Percentiles rank a stretch among this genome's conserved stretches.
These are phyloP conservation scores for Drosera capensis DNA, from an alignment of 148 eudicot species.

Conservation along the genomic window DNA sequence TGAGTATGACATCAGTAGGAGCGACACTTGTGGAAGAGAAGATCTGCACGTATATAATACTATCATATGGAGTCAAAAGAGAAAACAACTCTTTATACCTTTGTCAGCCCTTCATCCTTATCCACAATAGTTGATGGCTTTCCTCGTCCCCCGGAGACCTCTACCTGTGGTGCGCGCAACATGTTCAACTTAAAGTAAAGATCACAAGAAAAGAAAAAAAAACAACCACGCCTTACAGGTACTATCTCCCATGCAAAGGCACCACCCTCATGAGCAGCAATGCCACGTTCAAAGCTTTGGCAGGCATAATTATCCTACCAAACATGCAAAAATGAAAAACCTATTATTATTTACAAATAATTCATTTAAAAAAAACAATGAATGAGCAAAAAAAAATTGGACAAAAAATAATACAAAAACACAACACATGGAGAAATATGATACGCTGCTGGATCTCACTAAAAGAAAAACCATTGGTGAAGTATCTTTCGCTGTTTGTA, in stretches of 20 bases:
- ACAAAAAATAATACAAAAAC: no score
- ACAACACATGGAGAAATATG: no score
- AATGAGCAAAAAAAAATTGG: not conserved
- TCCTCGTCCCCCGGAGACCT: conserved; percentile 92
- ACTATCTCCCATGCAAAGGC: conserved; percentile 91
- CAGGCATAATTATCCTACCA: conserved; percentile 83
- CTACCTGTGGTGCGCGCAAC: conserved; percentile 46
- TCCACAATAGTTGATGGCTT: conserved; percentile 68
- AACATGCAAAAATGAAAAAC: conserved; percentile 6
- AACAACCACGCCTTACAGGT: conserved; percentile 42
- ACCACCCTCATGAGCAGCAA: conserved; percentile 75
- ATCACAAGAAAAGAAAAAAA: not conserved
- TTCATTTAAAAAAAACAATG: not conserved
- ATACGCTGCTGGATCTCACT: no score
- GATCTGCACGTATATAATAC: not conserved
- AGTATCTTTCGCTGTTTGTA: no score
- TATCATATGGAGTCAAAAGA: not conserved
- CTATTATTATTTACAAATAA: not conserved
- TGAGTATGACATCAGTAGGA: no score
- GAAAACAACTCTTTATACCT: conserved; percentile 27
- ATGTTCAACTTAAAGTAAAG: not conserved
- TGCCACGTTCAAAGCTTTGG: conserved; percentile 91
- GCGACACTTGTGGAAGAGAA: not conserved
- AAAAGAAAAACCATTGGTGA: no score
- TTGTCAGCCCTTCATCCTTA: conserved; percentile 88